Evolutionary conservation across 2,329 filamentous ascomycete species (phyloP), one percentile per base, ranked within the genome.

Genomic region (Cucurbitaria berberidis): DNA sequence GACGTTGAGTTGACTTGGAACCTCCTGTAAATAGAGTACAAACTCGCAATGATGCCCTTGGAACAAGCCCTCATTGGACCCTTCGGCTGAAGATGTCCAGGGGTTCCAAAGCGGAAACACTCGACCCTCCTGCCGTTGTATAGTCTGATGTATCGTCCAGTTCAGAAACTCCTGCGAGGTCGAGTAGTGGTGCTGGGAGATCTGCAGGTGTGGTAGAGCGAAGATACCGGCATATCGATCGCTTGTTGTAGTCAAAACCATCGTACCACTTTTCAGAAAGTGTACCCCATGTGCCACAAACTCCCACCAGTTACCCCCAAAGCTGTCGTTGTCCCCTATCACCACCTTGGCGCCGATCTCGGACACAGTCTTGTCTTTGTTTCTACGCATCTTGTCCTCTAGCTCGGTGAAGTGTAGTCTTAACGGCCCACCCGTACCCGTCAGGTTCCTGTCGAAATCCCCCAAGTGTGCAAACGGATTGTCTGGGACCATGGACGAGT

Each of bases 151-250:
- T 13, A 97, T 78, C 0, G 90, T 93, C 59, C 83, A 80, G 65
- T 93, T 90, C 30, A 98, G 80, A 15, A 96, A 77, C 45, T 79
- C 78, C 44, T 75, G 74, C 3, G 77, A 67, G 1, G 68, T 59
- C 5, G 71, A 74, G 63, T 84, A 88, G 2, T 80, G 77, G 50
- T 79, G 76, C 19, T 78, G 68, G 5, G 82, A 84, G 15, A 90
- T 83, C 0, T 89, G 81, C 45, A 99, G 82, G 74, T 98, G 92
- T 22, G 95, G 93, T 41, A 98, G 78, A 2, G 88, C 89, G 72
- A 96, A 96, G 50, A 98, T 88, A 38, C 95, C 93, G n/a, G 89
- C 86, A 68, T 95, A 83, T 36, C 76, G 97, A 69, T 96, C 90
- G 74, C 92, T 97, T 42, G 92, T 93, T 0, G 93, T 97, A 1